These are phyloP conservation scores for Delonix regia DNA, from an alignment of 306 rosid species.

Conservation along the genomic window DNA sequence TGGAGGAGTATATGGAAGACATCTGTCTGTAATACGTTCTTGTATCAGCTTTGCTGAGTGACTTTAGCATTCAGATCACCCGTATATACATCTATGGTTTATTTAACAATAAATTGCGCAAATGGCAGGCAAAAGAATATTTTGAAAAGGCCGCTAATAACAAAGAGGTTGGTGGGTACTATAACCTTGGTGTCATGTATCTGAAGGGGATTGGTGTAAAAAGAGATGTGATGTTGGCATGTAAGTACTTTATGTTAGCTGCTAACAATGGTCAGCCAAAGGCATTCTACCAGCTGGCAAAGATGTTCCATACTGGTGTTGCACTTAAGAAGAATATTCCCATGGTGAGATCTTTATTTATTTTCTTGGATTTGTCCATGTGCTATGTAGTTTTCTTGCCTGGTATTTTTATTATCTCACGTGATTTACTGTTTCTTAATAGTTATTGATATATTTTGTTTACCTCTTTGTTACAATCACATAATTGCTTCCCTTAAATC, in stretches of 20 bases:
- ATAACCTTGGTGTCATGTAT: constrained; percentile 66
- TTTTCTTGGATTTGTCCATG: neutral
- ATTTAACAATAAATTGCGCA: neutral
- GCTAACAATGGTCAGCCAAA: constrained; percentile 73
- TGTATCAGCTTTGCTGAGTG: neutral
- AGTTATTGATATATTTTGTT: neutral
- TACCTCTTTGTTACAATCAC: neutral
- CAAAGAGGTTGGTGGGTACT: constrained; percentile 59
- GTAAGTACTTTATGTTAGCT: constrained; percentile 49
- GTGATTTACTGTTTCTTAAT: neutral
- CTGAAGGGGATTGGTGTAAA: constrained; percentile 72
- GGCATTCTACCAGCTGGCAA: constrained; percentile 79
- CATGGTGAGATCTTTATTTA: constrained; percentile 43
- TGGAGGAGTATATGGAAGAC: neutral
- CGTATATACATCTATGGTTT: neutral
- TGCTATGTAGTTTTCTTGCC: neutral
- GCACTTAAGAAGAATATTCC: constrained; percentile 51
- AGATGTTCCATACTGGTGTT: constrained; percentile 72
- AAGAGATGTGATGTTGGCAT: constrained; percentile 63
- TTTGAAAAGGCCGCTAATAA: constrained; percentile 68
- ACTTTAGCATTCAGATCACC: neutral
- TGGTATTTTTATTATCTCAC: neutral
- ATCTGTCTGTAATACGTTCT: neutral
- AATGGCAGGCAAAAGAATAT: constrained; percentile 64
- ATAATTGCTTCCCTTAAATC: neutral